These are phyloP conservation scores for Pseudoneurospora amorphoporcata DNA, from an alignment of 495 filamentous ascomycete genomes.

Conservation along the genomic window DNA sequence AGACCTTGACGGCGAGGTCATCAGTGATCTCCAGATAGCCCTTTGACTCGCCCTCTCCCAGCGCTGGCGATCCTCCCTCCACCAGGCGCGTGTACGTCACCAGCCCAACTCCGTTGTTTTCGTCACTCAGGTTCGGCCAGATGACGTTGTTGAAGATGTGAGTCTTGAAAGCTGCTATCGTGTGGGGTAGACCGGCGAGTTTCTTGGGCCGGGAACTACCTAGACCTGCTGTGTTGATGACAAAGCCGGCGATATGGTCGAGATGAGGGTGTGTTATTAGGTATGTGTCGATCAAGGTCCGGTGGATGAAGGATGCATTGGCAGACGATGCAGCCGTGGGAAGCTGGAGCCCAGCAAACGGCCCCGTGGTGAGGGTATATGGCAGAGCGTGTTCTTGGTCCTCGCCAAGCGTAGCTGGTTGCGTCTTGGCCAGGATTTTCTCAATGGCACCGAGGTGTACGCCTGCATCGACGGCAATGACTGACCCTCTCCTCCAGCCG, in stretches of 20 bases:
- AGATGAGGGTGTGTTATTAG: slow-evolving; percentile 92
- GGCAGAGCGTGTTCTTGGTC: slow-evolving; percentile 16
- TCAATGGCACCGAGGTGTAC: slow-evolving; percentile 78
- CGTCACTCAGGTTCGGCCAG: slow-evolving; percentile 95
- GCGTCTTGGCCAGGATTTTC: slow-evolving; percentile 48
- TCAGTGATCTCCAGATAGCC: slow-evolving; percentile 82
- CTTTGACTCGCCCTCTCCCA: slow-evolving; percentile 61
- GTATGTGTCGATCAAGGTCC: slow-evolving; percentile 71
- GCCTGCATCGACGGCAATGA: slow-evolving; percentile 87
- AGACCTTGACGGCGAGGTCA: slow-evolving; percentile 66
- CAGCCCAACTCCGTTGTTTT: slow-evolving; percentile 86
- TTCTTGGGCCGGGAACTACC: slow-evolving; percentile 66
- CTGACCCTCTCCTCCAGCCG: slow-evolving; percentile 66
- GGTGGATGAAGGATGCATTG: slow-evolving; percentile 71
- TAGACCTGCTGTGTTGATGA: slow-evolving; percentile 81
- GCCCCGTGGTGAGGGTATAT: slow-evolving; percentile 35
- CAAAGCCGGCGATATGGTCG: slow-evolving; percentile 84
- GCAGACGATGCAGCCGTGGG: slow-evolving; percentile 50
- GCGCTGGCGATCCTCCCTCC: slow-evolving; percentile 73
- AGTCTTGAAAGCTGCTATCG: slow-evolving; percentile 76
- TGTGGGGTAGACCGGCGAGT: slow-evolving; percentile 72
- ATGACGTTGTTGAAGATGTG: slow-evolving; percentile 97
- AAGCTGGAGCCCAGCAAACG: slow-evolving; percentile 67
- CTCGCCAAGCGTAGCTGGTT: slow-evolving; percentile 36
- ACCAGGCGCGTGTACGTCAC: slow-evolving; percentile 82